Percentiles rank a stretch among this genome's conserved stretches.
These are phyloP conservation scores for Carex sylvatica DNA, from an alignment of 202 grass and related monocot genomes.

Conservation along the genomic window DNA sequence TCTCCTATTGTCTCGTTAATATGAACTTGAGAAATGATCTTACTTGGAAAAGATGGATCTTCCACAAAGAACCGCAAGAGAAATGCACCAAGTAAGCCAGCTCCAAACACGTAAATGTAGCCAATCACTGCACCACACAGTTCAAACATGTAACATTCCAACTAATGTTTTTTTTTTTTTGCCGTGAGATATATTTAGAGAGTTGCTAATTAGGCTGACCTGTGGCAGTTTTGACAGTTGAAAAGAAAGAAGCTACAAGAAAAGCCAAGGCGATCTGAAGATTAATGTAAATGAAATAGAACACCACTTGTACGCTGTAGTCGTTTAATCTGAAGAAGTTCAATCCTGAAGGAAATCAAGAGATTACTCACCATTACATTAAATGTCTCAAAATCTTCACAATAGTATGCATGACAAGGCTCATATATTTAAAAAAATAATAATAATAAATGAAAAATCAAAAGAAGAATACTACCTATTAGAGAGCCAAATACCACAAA, in stretches of 20 bases:
- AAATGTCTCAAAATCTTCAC: slow-evolving; percentile 1
- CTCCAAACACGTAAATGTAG: slow-evolving; percentile 91
- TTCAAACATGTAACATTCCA: not conserved
- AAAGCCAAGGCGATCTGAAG: slow-evolving; percentile 67
- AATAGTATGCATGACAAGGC: not conserved
- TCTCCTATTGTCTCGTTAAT: not conserved
- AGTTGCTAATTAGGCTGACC: slow-evolving; percentile 31
- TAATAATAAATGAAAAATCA: not conserved
- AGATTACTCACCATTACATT: slow-evolving; percentile 8
- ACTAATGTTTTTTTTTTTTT: not conserved
- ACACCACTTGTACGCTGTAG: slow-evolving; percentile 40
- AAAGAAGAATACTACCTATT: slow-evolving; percentile 63
- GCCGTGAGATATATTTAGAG: not conserved
- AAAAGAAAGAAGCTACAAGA: slow-evolving; percentile 57
- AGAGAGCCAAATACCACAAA: slow-evolving; percentile 86
- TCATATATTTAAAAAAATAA: slow-evolving; percentile 23
- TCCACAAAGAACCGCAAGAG: slow-evolving; percentile 79
- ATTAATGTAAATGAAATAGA: slow-evolving; percentile 58
- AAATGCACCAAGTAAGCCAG: slow-evolving; percentile 63
- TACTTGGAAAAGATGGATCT: slow-evolving; percentile 74
- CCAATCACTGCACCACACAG: slow-evolving; percentile 52
- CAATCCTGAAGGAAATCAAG: slow-evolving; percentile 41
- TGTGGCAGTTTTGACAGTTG: slow-evolving; percentile 48
- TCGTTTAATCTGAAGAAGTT: slow-evolving; percentile 44
- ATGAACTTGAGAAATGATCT: slow-evolving; percentile 16